Evolutionary conservation across 2,329 filamentous ascomycete genomes (phyloP).

Genomic region (Zymoseptoria crescenta): DNA sequence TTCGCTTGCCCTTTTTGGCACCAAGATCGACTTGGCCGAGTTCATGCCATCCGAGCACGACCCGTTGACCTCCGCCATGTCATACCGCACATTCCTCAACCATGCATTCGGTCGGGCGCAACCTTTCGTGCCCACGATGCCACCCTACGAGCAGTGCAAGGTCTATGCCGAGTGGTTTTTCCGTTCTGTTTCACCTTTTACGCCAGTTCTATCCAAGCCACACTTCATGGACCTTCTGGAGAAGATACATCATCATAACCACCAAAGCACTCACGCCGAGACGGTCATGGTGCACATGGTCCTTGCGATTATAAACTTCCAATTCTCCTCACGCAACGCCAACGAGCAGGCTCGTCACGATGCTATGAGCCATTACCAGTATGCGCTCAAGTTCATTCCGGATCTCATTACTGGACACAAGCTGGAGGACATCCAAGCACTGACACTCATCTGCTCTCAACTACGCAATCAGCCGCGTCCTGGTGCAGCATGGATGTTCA

Average conservation of each 20-base stretch:
- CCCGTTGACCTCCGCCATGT: constrained; percentile 54
- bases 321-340: constrained; percentile 64
- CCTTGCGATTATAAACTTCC: constrained; percentile 68
- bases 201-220: constrained; percentile 70
- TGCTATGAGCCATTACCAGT: constrained; percentile 74
- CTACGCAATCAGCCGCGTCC: constrained; percentile 73
- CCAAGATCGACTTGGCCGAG: constrained; percentile 68
- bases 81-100: constrained; percentile 61
- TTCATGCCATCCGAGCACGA: constrained; percentile 61
- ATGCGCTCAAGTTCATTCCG: constrained; percentile 60
- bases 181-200: constrained; percentile 60
- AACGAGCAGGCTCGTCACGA: constrained; percentile 51
- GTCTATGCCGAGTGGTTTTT: constrained; percentile 71
- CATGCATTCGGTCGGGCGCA: constrained; percentile 54
- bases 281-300: constrained; percentile 69
- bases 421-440: constrained; percentile 61
- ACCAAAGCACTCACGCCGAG: constrained; percentile 56
- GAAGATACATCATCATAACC: constrained; percentile 57
- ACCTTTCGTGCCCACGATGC: constrained; percentile 51
- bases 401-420: constrained; percentile 55
- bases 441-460: constrained; percentile 64
- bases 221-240: constrained; percentile 61
- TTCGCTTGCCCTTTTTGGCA: constrained; percentile 68
- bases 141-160: constrained; percentile 56
- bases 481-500: constrained; percentile 63